Evolutionary conservation across 306 rosid species (phyloP).

Genomic region (Lathyrus oleraceus): DNA sequence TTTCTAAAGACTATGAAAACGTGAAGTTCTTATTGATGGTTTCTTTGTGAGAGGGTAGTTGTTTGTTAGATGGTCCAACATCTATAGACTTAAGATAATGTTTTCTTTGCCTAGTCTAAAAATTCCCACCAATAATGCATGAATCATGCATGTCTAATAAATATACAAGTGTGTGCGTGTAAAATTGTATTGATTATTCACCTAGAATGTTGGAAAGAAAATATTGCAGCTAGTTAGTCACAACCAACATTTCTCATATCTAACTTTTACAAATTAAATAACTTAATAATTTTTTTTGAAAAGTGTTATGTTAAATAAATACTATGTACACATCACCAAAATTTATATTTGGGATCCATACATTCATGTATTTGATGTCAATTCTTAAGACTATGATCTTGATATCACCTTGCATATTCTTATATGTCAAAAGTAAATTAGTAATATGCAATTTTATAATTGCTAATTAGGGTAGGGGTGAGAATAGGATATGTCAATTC

Average conservation of each 20-base stretch:
- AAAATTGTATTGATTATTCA: background rate
- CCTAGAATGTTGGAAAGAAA: slow-evolving; percentile 1
- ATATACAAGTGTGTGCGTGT: background rate
- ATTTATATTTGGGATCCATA: too few species aligned
- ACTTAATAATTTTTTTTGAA: too few species aligned
- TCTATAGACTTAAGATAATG: background rate
- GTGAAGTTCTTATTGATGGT: slow-evolving; percentile 35
- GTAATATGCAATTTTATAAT: too few species aligned
- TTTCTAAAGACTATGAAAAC: background rate
- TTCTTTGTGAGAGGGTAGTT: slow-evolving; percentile 21
- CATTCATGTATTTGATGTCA: too few species aligned
- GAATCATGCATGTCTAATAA: background rate
- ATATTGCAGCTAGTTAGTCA: slow-evolving; percentile 3
- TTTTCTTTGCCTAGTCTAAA: background rate
- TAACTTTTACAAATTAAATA: too few species aligned
- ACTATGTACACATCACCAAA: too few species aligned
- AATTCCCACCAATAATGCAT: slow-evolving; percentile 16
- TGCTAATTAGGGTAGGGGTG: too few species aligned
- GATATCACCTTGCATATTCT: too few species aligned
- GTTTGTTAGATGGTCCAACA: slow-evolving; percentile 38
- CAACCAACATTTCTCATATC: slow-evolving; percentile 26
- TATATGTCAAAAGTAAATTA: too few species aligned
- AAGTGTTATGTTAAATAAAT: too few species aligned
- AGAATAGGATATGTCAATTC: too few species aligned
- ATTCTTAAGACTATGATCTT: too few species aligned